A percentile compares a stretch with the other conserved stretches of the same genome.
These are phyloP conservation scores for Scedosporium boydii DNA, from an alignment of 2,329 filamentous ascomycete genomes.

Conservation along the genomic window DNA sequence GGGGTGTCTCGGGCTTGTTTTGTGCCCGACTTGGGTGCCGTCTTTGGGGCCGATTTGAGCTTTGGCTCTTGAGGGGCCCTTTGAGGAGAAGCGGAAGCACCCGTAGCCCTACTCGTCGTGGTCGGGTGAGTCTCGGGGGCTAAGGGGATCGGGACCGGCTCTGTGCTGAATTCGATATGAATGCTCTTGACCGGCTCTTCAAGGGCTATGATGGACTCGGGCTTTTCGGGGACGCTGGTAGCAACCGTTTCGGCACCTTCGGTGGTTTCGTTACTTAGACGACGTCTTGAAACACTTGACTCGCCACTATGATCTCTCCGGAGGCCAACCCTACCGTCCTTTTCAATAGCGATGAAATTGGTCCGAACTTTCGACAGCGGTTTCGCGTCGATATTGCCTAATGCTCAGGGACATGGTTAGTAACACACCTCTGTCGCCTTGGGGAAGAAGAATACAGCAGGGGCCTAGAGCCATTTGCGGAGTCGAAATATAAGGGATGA, in stretches of 20 bases:
- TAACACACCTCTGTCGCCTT: neutral
- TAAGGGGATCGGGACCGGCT: neutral
- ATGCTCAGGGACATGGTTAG: slow-evolving; percentile 20
- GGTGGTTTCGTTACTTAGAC: slow-evolving; percentile 25
- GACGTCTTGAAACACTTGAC: slow-evolving; percentile 26
- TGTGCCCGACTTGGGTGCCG: neutral
- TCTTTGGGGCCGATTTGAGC: neutral
- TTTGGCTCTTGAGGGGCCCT: neutral
- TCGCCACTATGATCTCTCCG: slow-evolving; percentile 28
- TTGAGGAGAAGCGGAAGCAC: neutral
- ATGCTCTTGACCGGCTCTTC: slow-evolving; percentile 1
- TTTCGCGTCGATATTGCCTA: slow-evolving; percentile 37
- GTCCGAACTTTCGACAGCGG: slow-evolving; percentile 68
- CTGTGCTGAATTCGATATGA: neutral
- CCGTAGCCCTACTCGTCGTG: no score
- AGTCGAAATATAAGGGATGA: slow-evolving; percentile 5
- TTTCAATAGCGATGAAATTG: slow-evolving; percentile 65
- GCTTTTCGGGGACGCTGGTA: slow-evolving; percentile 15
- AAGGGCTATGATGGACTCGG: slow-evolving; percentile 12
- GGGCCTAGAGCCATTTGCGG: no score
- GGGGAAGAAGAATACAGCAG: no score
- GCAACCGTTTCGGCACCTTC: slow-evolving; percentile 24
- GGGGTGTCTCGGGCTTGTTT: slow-evolving; percentile 11
- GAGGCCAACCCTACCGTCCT: slow-evolving; percentile 48
- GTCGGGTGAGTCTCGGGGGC: neutral